Evolutionary conservation across 192 early-diverging fungal species (phyloP), one percentile per base, ranked within the genome.

Genomic region (Radiomyces spectabilis): DNA sequence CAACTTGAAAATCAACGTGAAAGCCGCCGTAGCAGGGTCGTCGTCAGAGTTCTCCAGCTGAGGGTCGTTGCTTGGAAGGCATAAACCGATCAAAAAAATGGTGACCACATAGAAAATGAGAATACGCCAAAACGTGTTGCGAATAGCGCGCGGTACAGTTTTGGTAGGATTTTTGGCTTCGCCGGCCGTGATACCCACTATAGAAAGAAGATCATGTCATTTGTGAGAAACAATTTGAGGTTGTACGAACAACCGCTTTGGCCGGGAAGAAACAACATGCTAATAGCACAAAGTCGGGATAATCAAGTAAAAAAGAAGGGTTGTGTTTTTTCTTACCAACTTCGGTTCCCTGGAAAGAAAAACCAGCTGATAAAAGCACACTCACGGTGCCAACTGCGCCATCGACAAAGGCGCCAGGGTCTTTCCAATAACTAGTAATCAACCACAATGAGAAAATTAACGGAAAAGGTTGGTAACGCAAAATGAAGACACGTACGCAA

Each of bases 271-370:
- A 50, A 50, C 21, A 25, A 50, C 29, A 12, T 8, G 26, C 26
- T 18, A 19, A 19, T n/a, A n/a, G n/a, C n/a, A n/a, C n/a, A n/a
- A n/a, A n/a, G n/a, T n/a, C n/a, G n/a, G 37, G 9, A 38, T 38
- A n/a, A n/a, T n/a, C n/a, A n/a, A n/a, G n/a, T n/a, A n/a, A n/a
- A n/a, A n/a, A n/a, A n/a, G n/a, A n/a, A n/a, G n/a, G n/a, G n/a
- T n/a, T n/a, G n/a, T n/a, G n/a, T n/a, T n/a, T 38, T 38, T 34
- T 35, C 7, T 22, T 52, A 38, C 31, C 50, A 91, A 75, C 61
- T 52, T 93, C 90, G 0, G 90, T 88, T 34, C 90, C 90, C 58
- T 84, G 83, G 64, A 85, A 84, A 35, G 88, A 84, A 57, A 88
- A 90, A 51, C 82, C 86, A 31, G 89, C 88, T 5, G 80, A 80